phyloP scores from a whole-genome alignment of 805 yeast genomes.

The Blastobotrys peoriensis region DNA sequence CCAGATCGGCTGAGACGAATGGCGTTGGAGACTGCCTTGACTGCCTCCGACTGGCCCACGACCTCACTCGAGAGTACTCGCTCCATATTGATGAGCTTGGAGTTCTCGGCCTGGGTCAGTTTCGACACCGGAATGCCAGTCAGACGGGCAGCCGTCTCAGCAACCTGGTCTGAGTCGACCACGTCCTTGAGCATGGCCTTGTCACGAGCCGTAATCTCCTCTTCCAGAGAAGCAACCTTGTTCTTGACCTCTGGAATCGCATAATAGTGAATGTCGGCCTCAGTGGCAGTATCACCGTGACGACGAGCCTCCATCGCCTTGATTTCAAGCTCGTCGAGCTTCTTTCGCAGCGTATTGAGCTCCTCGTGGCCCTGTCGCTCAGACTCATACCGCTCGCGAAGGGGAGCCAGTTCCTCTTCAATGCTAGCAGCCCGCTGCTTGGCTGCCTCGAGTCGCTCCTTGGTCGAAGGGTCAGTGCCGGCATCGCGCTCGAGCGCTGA shows the following conservation, averaged over 20 bases:
- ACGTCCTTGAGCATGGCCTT: constrained; percentile 77
- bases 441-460: constrained; percentile 78
- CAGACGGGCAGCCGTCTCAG: constrained; percentile 94
- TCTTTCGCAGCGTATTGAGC: constrained; percentile 80
- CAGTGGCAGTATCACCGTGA: constrained; percentile 88
- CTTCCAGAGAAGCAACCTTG: constrained; percentile 69
- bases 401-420: constrained; percentile 78
- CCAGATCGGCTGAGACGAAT: constrained; percentile 92
- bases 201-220: constrained; percentile 61
- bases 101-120: constrained; percentile 90
- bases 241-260: constrained; percentile 90
- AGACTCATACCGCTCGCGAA: constrained; percentile 75
- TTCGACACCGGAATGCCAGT: constrained; percentile 97
- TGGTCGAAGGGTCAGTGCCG: constrained; percentile 74
- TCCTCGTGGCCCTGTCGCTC: constrained; percentile 91
- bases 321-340: constrained; percentile 83
- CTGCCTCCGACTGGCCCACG: constrained; percentile 95
- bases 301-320: constrained; percentile 97
- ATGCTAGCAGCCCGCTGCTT: constrained; percentile 71
- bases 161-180: constrained; percentile 85
- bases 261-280: constrained; percentile 93
- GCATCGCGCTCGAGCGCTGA: constrained; percentile 95
- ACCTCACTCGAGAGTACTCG: constrained; percentile 72
- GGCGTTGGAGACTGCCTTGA: constrained; percentile 93
- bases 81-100: constrained; percentile 93